These are phyloP conservation scores for Calonectria pseudoreteaudii DNA, from an alignment of 2,329 filamentous ascomycete genomes.

Conservation along the genomic window DNA sequence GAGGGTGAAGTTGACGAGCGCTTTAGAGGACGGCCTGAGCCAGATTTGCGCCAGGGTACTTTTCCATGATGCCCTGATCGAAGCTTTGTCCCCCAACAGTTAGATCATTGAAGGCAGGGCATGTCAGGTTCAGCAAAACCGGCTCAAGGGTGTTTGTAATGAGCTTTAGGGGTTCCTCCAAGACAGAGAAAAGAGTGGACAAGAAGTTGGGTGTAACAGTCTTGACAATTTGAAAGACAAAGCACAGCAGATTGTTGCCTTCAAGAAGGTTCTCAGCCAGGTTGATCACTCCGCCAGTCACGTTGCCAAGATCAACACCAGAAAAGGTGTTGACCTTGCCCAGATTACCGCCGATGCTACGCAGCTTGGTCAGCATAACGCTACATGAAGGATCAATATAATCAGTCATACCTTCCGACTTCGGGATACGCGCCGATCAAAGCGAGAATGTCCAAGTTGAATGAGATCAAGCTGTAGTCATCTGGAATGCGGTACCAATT, in stretches of 20 bases:
- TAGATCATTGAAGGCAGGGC: slow-evolving; percentile 21
- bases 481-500: slow-evolving; percentile 60
- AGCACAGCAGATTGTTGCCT: slow-evolving; percentile 60
- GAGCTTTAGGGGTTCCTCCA: slow-evolving; percentile 13
- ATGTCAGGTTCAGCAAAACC: slow-evolving; percentile 5
- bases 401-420: slow-evolving; percentile 37
- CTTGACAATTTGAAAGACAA: slow-evolving; percentile 50
- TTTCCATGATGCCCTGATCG: neutral
- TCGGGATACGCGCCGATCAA: slow-evolving; percentile 53
- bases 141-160: slow-evolving; percentile 20
- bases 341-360: slow-evolving; percentile 62
- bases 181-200: slow-evolving; percentile 17
- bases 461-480: slow-evolving; percentile 57
- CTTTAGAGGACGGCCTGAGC: neutral
- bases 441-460: slow-evolving; percentile 51
- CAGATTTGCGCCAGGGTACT: slow-evolving; percentile 17
- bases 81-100: slow-evolving; percentile 21
- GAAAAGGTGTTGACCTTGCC: slow-evolving; percentile 62
- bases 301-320: slow-evolving; percentile 55
- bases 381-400: too few species aligned
- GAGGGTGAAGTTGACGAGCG: neutral
- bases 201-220: slow-evolving; percentile 36
- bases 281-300: slow-evolving; percentile 60
- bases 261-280: slow-evolving; percentile 50
- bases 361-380: neutral